Percentiles rank a stretch among this genome's conserved stretches.
Evolutionary conservation across 2,329 filamentous ascomycete species (phyloP).

Genomic region (Thyridium curvatum): DNA sequence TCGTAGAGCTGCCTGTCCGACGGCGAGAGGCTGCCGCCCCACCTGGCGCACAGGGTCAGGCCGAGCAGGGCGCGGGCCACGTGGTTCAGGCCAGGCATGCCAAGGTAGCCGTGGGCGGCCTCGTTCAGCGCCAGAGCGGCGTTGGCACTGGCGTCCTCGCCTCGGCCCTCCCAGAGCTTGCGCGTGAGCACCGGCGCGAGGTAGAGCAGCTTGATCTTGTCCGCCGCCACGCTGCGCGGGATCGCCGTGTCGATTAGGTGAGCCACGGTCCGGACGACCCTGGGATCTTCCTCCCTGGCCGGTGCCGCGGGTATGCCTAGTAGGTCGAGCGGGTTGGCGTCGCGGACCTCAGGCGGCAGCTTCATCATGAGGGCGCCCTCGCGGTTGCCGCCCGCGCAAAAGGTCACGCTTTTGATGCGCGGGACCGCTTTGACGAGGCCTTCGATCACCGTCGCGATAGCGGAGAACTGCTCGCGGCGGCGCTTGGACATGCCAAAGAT

Average conservation of each 20-base stretch:
- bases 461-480: slow-evolving; percentile 73
- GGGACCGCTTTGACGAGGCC: slow-evolving; percentile 66
- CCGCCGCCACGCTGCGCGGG: slow-evolving; percentile 19
- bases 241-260: slow-evolving; percentile 19
- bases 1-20: slow-evolving; percentile 36
- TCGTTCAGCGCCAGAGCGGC: slow-evolving; percentile 66
- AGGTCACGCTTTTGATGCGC: slow-evolving; percentile 66
- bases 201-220: slow-evolving; percentile 33
- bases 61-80: slow-evolving; percentile 64
- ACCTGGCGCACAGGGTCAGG: slow-evolving; percentile 66
- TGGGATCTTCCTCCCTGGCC: background rate
- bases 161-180: slow-evolving; percentile 45
- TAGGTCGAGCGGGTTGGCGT: slow-evolving; percentile 56
- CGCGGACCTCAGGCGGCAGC: slow-evolving; percentile 52
- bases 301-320: slow-evolving; percentile 12
- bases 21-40: slow-evolving; percentile 55
- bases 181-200: slow-evolving; percentile 38
- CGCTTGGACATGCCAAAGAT: slow-evolving; percentile 77
- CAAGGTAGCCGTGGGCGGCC: slow-evolving; percentile 62
- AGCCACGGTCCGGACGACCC: background rate
- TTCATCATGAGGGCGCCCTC: slow-evolving; percentile 76
- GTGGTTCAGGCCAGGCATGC: slow-evolving; percentile 69
- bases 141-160: slow-evolving; percentile 44
- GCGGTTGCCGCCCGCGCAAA: slow-evolving; percentile 78
- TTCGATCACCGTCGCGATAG: slow-evolving; percentile 74